Evolutionary conservation across 2,329 filamentous ascomycete genomes (phyloP).

Genomic region (Penicillium aurantiogriseum): DNA sequence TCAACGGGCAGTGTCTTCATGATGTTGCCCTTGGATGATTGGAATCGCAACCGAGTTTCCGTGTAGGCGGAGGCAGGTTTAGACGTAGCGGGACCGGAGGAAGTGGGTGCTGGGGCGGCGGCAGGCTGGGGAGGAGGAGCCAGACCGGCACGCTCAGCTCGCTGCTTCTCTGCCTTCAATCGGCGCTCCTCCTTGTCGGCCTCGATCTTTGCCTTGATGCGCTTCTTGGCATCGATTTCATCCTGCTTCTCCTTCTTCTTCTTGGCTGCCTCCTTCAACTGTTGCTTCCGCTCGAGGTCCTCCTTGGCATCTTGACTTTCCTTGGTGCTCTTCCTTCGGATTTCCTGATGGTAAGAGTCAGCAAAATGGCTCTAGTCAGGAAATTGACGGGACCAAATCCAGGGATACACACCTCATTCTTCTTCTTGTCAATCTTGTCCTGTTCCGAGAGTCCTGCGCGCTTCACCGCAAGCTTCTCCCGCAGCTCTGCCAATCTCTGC

Average conservation of each 20-base stretch:
- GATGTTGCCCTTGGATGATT: slow-evolving; percentile 72
- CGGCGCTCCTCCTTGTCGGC: slow-evolving; percentile 89
- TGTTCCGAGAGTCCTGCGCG: slow-evolving; percentile 63
- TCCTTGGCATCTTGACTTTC: slow-evolving; percentile 89
- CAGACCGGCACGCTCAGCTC: slow-evolving; percentile 80
- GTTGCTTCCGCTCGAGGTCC: slow-evolving; percentile 81
- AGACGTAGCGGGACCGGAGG: slow-evolving; percentile 50
- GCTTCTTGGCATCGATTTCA: slow-evolving; percentile 80
- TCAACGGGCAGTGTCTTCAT: slow-evolving; percentile 86
- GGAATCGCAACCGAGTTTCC: slow-evolving; percentile 77
- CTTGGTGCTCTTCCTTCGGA: slow-evolving; percentile 81
- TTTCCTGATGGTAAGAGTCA: slow-evolving; percentile 47
- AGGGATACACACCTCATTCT: slow-evolving; percentile 67
- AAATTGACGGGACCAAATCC: not conserved
- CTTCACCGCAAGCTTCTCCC: slow-evolving; percentile 70
- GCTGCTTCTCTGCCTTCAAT: slow-evolving; percentile 79
- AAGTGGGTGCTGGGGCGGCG: slow-evolving; percentile 43
- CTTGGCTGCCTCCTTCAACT: slow-evolving; percentile 82
- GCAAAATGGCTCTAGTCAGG: not conserved
- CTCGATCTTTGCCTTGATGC: slow-evolving; percentile 90
- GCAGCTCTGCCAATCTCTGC: slow-evolving; percentile 71
- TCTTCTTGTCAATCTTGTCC: slow-evolving; percentile 79
- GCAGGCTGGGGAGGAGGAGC: slow-evolving; percentile 51
- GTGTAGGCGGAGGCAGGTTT: slow-evolving; percentile 71
- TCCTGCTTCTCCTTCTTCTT: slow-evolving; percentile 86